Evolutionary conservation across 768 basidiomycete genomes (phyloP).

Genomic region (Boletus subcaerulescens): DNA sequence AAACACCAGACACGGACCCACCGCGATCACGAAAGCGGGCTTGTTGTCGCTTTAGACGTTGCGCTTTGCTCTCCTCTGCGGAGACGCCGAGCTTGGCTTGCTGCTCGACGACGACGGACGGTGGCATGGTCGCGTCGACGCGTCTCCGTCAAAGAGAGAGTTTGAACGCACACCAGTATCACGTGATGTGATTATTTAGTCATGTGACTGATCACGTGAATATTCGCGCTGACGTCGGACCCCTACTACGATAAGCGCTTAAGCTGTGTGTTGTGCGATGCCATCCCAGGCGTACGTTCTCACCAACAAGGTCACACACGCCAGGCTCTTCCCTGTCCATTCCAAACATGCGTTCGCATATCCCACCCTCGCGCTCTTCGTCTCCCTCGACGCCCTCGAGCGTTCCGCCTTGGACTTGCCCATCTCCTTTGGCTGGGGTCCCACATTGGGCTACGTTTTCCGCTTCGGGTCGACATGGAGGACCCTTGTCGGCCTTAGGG

Average conservation of each 20-base stretch:
- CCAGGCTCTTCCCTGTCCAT: background rate
- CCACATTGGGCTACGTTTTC: background rate
- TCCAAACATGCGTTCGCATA: background rate
- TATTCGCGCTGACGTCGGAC: no score
- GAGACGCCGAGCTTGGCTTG: slow-evolving; percentile 29
- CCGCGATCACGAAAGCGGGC: slow-evolving; percentile 67
- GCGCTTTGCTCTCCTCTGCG: slow-evolving; percentile 58
- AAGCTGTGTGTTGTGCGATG: no score
- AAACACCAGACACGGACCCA: slow-evolving; percentile 40
- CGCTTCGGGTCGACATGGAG: background rate
- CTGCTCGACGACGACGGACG: slow-evolving; percentile 10
- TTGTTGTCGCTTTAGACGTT: slow-evolving; percentile 61
- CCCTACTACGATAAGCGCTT: no score
- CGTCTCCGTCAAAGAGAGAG: background rate
- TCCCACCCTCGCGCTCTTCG: background rate
- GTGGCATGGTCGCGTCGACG: slow-evolving; percentile 12
- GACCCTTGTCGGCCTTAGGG: background rate
- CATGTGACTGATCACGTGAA: background rate
- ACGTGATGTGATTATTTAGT: background rate
- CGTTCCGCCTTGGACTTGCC: background rate
- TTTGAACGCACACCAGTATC: background rate
- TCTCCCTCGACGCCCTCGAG: background rate
- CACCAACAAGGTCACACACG: background rate
- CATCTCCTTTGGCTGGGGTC: background rate
- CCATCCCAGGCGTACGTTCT: no score